These are phyloP conservation scores for Venturia pyrina DNA, from an alignment of 2,329 filamentous ascomycete species.

Conservation along the genomic window DNA sequence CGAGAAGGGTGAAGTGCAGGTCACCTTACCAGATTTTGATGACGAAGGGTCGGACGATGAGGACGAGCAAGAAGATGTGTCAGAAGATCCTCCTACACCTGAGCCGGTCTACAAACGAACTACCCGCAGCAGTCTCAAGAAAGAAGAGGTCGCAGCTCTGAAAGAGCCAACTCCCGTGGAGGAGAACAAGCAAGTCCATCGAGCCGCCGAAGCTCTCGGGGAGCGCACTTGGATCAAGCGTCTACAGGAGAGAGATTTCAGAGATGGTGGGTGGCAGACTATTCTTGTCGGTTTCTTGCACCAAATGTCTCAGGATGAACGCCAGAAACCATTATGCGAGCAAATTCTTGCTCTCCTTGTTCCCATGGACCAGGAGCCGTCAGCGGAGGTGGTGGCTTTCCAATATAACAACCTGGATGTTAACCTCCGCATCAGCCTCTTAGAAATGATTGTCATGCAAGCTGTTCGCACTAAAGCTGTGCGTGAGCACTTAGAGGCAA, in stretches of 20 bases:
- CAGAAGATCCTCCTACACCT: conserved; percentile 43
- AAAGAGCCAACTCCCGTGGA: conserved; percentile 29
- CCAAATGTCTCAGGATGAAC: conserved; percentile 59
- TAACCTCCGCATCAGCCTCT: conserved; percentile 67
- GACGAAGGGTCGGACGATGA: conserved; percentile 47
- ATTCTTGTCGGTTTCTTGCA: conserved; percentile 81
- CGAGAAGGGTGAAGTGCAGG: conserved; percentile 66
- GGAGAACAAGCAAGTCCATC: conserved; percentile 38
- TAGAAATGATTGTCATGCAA: conserved; percentile 80
- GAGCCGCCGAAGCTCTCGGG: conserved; percentile 65
- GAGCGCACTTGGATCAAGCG: conserved; percentile 75
- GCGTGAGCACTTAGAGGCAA: conserved; percentile 81
- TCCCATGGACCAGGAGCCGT: conserved; percentile 65
- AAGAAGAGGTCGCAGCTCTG: conserved; percentile 62
- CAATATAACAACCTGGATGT: conserved; percentile 71
- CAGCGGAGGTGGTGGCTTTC: conserved; percentile 58
- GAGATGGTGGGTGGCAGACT: conserved; percentile 80
- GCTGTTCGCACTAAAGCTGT: conserved; percentile 79
- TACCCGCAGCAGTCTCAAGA: conserved; percentile 77
- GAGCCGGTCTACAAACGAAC: conserved; percentile 63
- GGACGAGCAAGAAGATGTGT: conserved; percentile 53
- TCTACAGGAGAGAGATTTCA: conserved; percentile 73
- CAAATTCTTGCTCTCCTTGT: conserved; percentile 72
- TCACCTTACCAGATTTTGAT: conserved; percentile 22
- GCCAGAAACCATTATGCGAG: conserved; percentile 61